These are phyloP conservation scores for Typha latifolia DNA, from an alignment of 176 grass and related monocot genomes.

Conservation along the genomic window DNA sequence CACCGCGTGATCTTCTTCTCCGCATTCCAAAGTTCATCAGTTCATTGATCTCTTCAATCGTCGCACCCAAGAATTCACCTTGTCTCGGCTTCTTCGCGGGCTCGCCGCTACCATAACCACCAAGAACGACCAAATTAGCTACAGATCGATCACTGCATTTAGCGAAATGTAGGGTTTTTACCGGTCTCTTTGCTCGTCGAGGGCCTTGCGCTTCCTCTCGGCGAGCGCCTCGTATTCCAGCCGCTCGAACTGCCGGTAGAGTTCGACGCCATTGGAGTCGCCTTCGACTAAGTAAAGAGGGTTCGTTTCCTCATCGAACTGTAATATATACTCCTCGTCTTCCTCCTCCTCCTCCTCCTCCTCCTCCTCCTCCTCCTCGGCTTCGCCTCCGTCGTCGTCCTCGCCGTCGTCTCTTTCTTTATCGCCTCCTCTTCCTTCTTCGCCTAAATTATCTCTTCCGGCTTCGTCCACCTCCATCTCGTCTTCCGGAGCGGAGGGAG, in stretches of 20 bases:
- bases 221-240: conserved; percentile 58
- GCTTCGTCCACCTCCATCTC: background rate
- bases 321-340: conserved; percentile 24
- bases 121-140: conserved; percentile 2
- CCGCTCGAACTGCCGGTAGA: conserved; percentile 36
- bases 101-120: conserved; percentile 26
- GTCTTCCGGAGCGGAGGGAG: background rate
- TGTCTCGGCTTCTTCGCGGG: conserved; percentile 46
- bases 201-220: conserved; percentile 55
- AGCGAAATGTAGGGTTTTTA: background rate
- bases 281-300: conserved; percentile 29
- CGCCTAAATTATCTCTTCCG: background rate
- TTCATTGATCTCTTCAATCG: conserved; percentile 64
- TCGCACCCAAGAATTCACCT: conserved; percentile 51
- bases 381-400: conserved; percentile 14
- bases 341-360: conserved; percentile 24
- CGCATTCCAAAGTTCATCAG: conserved; percentile 78
- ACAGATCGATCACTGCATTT: background rate
- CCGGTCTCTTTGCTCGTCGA: conserved; percentile 28
- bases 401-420: background rate
- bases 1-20: conserved; percentile 45
- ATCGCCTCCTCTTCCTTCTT: conserved; percentile 10
- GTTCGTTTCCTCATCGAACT: conserved; percentile 25
- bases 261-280: conserved; percentile 24
- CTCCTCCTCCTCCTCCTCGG: conserved; percentile 8